These are phyloP conservation scores for Saprolegnia parasitica DNA, from an alignment of 352 stramenopile species.

Conservation along the genomic window DNA sequence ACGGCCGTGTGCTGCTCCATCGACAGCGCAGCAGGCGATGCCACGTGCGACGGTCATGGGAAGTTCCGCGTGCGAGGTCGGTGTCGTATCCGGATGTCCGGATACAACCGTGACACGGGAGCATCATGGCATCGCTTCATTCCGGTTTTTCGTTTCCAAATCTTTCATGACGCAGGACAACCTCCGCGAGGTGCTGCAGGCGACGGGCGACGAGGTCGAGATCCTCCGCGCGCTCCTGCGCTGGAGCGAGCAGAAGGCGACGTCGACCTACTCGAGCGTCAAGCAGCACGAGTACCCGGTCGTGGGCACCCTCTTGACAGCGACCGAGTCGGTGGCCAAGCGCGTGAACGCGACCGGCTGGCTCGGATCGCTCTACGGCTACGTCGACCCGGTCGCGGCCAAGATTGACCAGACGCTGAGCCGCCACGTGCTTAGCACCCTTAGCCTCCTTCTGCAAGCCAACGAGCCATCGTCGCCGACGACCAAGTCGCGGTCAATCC, in stretches of 20 bases:
- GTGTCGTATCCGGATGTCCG: too few relatives aligned
- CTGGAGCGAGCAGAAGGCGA: constrained; percentile 3
- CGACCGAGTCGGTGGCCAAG: constrained; percentile 18
- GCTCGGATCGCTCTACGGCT: background rate
- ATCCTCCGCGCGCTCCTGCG: constrained; percentile 10
- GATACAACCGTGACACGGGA: background rate
- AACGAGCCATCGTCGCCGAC: background rate
- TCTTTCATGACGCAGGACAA: background rate
- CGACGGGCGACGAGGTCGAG: constrained; percentile 15
- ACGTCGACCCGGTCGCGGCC: constrained; percentile 5
- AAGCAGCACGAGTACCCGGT: constrained; percentile 19
- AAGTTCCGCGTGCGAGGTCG: too few relatives aligned
- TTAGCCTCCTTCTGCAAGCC: constrained; percentile 7
- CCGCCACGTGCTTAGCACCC: constrained; percentile 7
- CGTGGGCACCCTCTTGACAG: background rate
- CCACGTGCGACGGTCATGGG: too few relatives aligned
- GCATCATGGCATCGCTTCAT: background rate
- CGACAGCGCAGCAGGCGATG: too few relatives aligned
- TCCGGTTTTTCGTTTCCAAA: background rate
- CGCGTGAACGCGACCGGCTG: constrained; percentile 4
- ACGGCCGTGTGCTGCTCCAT: too few relatives aligned
- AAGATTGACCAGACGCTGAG: constrained; percentile 18
- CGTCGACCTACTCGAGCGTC: constrained; percentile 1
- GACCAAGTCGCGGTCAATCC: background rate
- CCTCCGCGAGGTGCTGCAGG: background rate